Evolutionary conservation across 129 eudicot species (phyloP), one percentile per base, ranked within the genome.

Genomic region (Centaurea solstitialis): DNA sequence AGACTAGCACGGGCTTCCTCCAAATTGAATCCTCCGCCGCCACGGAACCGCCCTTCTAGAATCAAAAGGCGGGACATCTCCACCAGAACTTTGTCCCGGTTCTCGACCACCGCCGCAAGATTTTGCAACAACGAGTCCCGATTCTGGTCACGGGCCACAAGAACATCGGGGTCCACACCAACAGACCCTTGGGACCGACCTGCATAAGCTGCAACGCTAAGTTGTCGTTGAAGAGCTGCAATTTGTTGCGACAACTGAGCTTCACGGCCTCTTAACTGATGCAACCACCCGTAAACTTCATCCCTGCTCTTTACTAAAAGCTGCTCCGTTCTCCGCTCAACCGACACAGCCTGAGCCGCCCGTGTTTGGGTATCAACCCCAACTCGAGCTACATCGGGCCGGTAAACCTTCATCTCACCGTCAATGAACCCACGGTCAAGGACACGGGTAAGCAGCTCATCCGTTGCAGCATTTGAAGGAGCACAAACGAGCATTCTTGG

Each of bases 401-500:
- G 87, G 81, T 95, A 95, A 78, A 95, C 87, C 76, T 89, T 95
- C 99, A 95, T 95, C 90, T 95, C 99, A 4, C 99, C 99, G 47
- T 95, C 99, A 69, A 95, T 91, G 80, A 95, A 95, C 71, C 99
- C 99, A 7, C 98, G 99, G 47, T 95, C 99, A 57, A 95, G 99
- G 39, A 95, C 99, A 76, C 99, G 98, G 7, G 99, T 69, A 24
- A 95, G 94, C 24, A 95, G 84, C 85, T 95, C 99, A 80, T 95
- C 99, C 15, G 99, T 95, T 67, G 99, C 99, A 37, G 99, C 99
- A 76, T 95, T 95, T 20, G 99, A 95, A 45, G 99, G 99, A 33
- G 99, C 99, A 82, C 99, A 95, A 11, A 95, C 99, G 0, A 95
- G 92, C 99, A 95, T 95, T 73, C 98, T 86, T 35, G 99, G 99